Evolutionary conservation across 257 asterid genomes (phyloP).

Genomic region (Solanum tarijense): DNA sequence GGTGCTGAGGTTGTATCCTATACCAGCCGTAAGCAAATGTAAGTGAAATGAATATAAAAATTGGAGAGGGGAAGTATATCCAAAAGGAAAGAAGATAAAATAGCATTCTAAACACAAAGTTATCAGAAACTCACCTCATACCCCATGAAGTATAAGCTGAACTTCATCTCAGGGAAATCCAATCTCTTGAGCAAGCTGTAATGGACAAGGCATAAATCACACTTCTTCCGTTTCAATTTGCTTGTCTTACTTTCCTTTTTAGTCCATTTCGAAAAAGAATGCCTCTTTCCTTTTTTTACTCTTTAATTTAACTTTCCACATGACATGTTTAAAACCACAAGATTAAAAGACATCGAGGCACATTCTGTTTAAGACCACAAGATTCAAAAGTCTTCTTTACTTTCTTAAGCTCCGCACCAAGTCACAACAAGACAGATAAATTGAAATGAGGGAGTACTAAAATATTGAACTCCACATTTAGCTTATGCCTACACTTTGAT

Average conservation of each 20-base stretch:
- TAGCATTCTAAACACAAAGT: neutral
- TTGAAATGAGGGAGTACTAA: neutral
- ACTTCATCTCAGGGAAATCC: constrained; percentile 79
- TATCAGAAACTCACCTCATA: constrained; percentile 48
- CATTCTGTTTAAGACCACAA: neutral
- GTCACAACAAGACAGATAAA: too few relatives aligned
- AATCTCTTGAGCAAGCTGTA: constrained; percentile 81
- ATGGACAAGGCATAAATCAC: neutral
- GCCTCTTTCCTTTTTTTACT: neutral
- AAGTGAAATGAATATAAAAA: neutral
- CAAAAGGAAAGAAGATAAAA: neutral
- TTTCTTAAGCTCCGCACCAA: too few relatives aligned
- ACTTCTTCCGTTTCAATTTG: neutral
- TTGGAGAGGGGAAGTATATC: neutral
- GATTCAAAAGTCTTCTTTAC: too few relatives aligned
- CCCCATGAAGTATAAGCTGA: constrained; percentile 74
- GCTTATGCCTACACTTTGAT: neutral
- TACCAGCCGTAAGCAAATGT: constrained; percentile 1
- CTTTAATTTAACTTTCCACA: neutral
- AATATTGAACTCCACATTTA: neutral
- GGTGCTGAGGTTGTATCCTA: constrained; percentile 82
- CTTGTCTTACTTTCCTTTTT: neutral
- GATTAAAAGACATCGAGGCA: neutral
- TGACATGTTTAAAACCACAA: neutral
- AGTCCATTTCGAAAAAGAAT: neutral